Base-by-base conservation (phyloP, 208 protist genomes). In the Crithidia bombi region DNA sequence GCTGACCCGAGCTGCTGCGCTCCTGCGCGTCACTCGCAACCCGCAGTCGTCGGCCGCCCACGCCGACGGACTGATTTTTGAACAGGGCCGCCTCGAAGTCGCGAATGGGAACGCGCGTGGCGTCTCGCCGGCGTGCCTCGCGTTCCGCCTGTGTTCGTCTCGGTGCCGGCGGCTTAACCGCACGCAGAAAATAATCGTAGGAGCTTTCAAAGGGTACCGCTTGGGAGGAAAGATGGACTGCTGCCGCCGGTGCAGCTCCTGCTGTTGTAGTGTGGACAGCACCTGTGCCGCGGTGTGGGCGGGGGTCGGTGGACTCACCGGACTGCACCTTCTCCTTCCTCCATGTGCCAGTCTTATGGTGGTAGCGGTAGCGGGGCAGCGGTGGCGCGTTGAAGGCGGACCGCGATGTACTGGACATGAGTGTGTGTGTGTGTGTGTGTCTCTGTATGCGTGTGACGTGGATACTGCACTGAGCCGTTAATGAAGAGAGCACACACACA, bases 131-230 rank as follows among this genome's bases (percentile, higher is more conserved):
- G 25, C 49, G 36, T 2, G 71, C 46, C 33, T 73, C 32, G 6
- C 69, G 66, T 56, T 78, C 58, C 49, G 61, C 63, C 3, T 21
- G 28, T 0, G 73, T 56, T 12, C 33, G 35, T 36, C 17, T 70
- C 21, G 68, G 23, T 47, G 66, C 38, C 47, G 78, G 68, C 11
- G 74, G 74, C 36, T 75, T 71, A 12, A 70, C 69, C 10, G 73
- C 44, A 12, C 80, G 65, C 35, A 94, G 64, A 43, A 89, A 87
- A 52, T 81, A 86, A 50, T 94, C 89, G 35, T 82, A 83, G 30
- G 86, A 87, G 67, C 83, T 91, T 43, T 91, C 84, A 28, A 81
- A 81, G 9, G 75, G 56, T 1, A 11, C 38, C 0, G n/a, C 14
- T 7, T 21, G 7, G 10, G 69, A 6, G 0, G 57, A 65, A 17